Evolutionary conservation across 768 basidiomycete species (phyloP), one percentile per base, ranked within the genome.

Genomic region (Suillus sp.): DNA sequence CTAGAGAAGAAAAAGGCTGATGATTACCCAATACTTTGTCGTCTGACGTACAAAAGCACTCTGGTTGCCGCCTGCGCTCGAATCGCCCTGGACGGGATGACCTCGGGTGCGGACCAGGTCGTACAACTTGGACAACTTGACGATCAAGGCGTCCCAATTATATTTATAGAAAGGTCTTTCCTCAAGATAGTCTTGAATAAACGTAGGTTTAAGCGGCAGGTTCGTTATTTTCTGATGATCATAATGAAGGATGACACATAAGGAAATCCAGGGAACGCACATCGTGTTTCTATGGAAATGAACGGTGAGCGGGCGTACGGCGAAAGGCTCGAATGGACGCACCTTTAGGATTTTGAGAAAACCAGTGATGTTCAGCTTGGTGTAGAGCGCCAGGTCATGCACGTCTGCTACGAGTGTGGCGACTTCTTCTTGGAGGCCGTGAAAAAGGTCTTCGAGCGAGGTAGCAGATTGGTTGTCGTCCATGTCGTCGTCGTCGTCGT

Each of bases 331-430:
- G 59, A 54, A 2, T 30, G 54, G 14, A 75, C 75, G 54, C 64
- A 90, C 92, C 84, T 99, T 98, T 65, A 98, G 81, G 65, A 98
- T 98, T 79, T 99, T 99, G 83, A 98, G 91, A 75, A 99, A 99
- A 11, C 97, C 97, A 1, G 97, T 98, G 71, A 98, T 95, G 74
- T 99, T 99, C 61, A 99, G 85, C 74, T 99, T 99, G 3, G 96
- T 96, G 74, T 96, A 92, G 35, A 98, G 80, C 1, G 95, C 95
- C 45, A 96, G 83, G 74, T 95, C 93, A 68, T 95, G 93, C 13
- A 93, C 92, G 67, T 93, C 91, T 0, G 96, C 96, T 20, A 99
- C 96, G 50, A 99, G 85, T 47, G 86, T 91, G 1, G 96, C 96
- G 22, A 99, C 93, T 72, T 96, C 94, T 71, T 97, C 96, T 77